These are phyloP conservation scores for Phanerochaete carnosa DNA, from an alignment of 768 basidiomycete genomes.

Conservation along the genomic window DNA sequence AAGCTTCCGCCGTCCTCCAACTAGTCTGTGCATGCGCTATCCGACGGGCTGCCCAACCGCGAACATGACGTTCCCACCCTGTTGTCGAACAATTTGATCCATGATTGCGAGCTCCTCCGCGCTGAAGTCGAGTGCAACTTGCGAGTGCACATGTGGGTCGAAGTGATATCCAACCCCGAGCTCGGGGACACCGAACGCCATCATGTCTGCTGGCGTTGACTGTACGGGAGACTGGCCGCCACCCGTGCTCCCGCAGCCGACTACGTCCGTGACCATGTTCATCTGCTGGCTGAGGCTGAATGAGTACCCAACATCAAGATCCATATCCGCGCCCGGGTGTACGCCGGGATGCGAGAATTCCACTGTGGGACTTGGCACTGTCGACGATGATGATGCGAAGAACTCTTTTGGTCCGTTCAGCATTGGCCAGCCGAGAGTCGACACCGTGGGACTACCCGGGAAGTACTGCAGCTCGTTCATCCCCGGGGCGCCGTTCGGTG, in stretches of 20 bases:
- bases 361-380: constrained; percentile 4
- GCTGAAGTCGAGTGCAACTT: constrained; percentile 21
- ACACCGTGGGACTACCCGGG: constrained; percentile 4
- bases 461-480: constrained; percentile 2
- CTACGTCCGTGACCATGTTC: constrained; percentile 38
- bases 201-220: constrained; percentile 2
- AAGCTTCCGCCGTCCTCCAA: background rate
- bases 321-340: constrained; percentile 13
- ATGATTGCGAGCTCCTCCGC: constrained; percentile 25
- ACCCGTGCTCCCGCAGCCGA: constrained; percentile 11
- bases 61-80: constrained; percentile 1
- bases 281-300: constrained; percentile 25
- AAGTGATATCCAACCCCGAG: constrained; percentile 17
- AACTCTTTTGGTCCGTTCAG: background rate
- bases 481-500: background rate
- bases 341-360: background rate
- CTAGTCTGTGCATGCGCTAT: background rate
- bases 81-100: constrained; percentile 25
- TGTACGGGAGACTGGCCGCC: background rate
- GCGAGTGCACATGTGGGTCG: constrained; percentile 11
- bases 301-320: constrained; percentile 12
- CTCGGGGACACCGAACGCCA: constrained; percentile 13
- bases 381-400: constrained; percentile 11
- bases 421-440: constrained; percentile 8
- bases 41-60: background rate